Conservation (phyloP, 1,284 basidiomycete genomes). For the Rhodotorula mucilaginosa region DNA sequence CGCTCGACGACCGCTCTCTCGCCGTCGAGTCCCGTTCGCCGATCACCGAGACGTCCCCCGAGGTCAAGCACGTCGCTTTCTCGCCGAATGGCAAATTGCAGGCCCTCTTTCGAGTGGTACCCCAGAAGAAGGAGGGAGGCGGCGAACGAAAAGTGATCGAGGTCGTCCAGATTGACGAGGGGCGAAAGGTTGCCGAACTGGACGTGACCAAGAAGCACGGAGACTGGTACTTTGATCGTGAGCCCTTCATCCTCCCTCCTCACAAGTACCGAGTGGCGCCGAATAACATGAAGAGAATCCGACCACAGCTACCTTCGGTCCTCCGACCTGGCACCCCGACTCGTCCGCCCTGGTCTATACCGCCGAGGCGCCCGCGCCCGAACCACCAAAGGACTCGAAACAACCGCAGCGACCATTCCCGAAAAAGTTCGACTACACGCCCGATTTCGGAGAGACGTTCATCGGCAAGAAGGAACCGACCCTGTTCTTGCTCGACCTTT, state of each 20-base stretch:
- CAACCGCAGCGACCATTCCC: background rate
- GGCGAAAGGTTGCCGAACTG: conserved; percentile 51
- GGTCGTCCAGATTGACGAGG: conserved; percentile 56
- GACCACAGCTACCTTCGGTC: conserved; percentile 47
- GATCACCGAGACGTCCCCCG: background rate
- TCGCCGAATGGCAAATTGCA: conserved; percentile 18
- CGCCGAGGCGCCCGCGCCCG: conserved; percentile 31
- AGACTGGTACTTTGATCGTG: conserved; percentile 64
- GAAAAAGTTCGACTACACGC: conserved; percentile 33
- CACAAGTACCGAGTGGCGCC: conserved; percentile 48
- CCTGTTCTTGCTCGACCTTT: conserved; percentile 34
- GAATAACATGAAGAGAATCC: conserved; percentile 20
- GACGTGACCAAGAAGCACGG: conserved; percentile 62
- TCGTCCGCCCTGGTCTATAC: conserved; percentile 33
- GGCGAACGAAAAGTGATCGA: conserved; percentile 59
- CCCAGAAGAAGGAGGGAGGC: conserved; percentile 23
- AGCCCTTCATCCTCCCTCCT: conserved; percentile 28
- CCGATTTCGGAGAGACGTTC: conserved; percentile 41
- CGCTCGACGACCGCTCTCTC: background rate
- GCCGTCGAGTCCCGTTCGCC: background rate
- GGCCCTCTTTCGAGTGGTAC: conserved; percentile 20
- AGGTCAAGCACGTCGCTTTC: conserved; percentile 19
- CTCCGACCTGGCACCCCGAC: conserved; percentile 25
- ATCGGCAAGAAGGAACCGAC: conserved; percentile 29
- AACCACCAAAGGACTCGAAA: background rate